These are phyloP conservation scores for Carex littledalei DNA, from an alignment of 176 grass and related monocot species.

Conservation along the genomic window DNA sequence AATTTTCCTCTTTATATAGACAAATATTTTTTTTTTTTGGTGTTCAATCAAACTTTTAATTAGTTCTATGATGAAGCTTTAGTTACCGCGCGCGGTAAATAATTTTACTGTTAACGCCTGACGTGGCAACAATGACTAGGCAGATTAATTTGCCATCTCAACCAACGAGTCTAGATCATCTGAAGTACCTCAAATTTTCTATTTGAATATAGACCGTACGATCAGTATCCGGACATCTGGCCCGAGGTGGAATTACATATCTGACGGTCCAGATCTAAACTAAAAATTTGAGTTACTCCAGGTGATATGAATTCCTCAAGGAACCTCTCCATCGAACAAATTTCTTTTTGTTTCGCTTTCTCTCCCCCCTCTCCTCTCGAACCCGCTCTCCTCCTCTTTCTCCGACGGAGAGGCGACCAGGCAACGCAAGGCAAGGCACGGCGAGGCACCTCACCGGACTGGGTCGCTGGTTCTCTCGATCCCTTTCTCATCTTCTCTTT, in stretches of 20 bases:
- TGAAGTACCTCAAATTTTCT: too few species aligned
- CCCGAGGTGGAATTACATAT: too few species aligned
- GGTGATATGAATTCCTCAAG: too few species aligned
- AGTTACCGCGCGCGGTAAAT: background rate
- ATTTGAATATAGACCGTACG: too few species aligned
- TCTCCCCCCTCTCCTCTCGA: background rate
- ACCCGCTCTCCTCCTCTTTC: background rate
- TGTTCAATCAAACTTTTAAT: background rate
- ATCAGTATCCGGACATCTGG: too few species aligned
- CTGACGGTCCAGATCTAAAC: too few species aligned
- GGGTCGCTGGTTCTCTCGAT: background rate
- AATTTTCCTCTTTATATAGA: too few species aligned
- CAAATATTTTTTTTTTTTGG: too few species aligned
- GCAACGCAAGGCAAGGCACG: background rate
- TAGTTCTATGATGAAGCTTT: background rate
- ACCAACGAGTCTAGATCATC: background rate
- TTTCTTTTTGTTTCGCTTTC: background rate
- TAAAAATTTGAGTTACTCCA: background rate
- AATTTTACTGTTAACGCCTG: background rate
- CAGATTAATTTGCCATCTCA: background rate
- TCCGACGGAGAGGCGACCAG: background rate
- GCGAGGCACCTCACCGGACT: background rate
- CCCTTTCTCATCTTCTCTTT: background rate
- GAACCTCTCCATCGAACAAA: background rate
- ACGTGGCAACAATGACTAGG: background rate